Evolutionary conservation across 768 basidiomycete species (phyloP), one percentile per base, ranked within the genome.

Genomic region (Pleurotus platypus): DNA sequence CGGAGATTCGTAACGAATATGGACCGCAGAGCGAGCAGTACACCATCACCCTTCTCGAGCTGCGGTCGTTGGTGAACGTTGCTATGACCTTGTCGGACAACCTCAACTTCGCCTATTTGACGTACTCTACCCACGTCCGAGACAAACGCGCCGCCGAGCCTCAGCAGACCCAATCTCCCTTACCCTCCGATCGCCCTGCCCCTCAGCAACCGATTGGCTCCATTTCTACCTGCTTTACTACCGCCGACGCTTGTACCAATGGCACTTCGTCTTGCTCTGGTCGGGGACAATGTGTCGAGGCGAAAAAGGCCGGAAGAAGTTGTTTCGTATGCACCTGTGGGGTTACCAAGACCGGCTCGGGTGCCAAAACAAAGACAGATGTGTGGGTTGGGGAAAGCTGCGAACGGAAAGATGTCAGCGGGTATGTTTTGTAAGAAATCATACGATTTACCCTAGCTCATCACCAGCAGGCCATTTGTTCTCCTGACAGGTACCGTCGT

Each of bases 341-440:
- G 18, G 68, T 65, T 9, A 77, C 78, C 6, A 73, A 70, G 24
- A 86, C 83, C 8, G 79, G 78, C 47, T 72, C 79, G 56, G 77
- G 77, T 8, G 69, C 75, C 22, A 79, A 84, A n/a, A 67, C 73
- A 26, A 78, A 84, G 67, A 83, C 78, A 3, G 80, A 85, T 60
- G 71, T 69, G 30, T 94, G 92, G 91, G 90, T 80, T 1, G 92
- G 92, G 4, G 78, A 80, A 53, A 81, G 76, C 60, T 94, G 92
- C 62, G 84, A 92, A 75, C 80, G 85, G 61, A 85, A 83, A 70
- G 92, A 94, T 65, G 72, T 93, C 48, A 92, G 89, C 76, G 83
- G 82, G 91, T 91, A 64, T 59, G 89, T 83, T 12, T 35, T 12
- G 13, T 45, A 20, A 20, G 49, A 43, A 27, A 42, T 9, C 39